Evolutionary conservation across 2,329 filamentous ascomycete species (phyloP), one percentile per base, ranked within the genome.

Genomic region (Cercospora sojina): DNA sequence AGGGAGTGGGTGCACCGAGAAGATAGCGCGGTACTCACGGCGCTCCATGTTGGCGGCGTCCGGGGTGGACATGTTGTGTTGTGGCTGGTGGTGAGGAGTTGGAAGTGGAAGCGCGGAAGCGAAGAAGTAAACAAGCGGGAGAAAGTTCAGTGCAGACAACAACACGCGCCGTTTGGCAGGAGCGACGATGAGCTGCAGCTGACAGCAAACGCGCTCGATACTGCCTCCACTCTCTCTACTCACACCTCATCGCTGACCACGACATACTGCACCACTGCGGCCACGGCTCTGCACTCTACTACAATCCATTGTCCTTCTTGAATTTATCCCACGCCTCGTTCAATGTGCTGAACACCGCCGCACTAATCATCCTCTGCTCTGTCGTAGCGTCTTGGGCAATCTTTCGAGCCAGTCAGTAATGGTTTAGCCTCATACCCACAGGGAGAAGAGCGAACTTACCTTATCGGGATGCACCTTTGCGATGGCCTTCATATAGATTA

Each of bases 401-500:
- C 87, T 87, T 65, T 29, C 35, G 38, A 7, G n/a, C 6, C 51
- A 64, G 53, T 59, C 16, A 64, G 53, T 31, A 27, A 23, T 29
- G 5, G 31, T 2, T 25, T 38, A 25, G 18, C 13, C 23, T 51
- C 12, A 35, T 20, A n/a, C 6, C 6, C 31, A 10, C 20, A 27
- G 27, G 12, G n/a, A 29, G 16, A 8, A 10, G 10, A 32, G 18
- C n/a, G 7, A 12, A 67, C 87, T 80, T 84, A 97, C 95, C 90
- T 99, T 99, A 79, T 99, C 95, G 67, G 95, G 95, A 84, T 99
- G 95, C 73, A 95, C 95, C 84, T 97, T 98, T 10, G 90, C 92
- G 85, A 99, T 98, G 5, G 94, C 95, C 86, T 97, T 97, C 95
- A 99, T 98, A 78, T 99, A 99, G 67, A 91, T 85, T 70, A 99